Percentiles rank a stretch among this genome's conserved stretches.
These are phyloP conservation scores for Pezicula rhizophila DNA, from an alignment of 2,329 filamentous ascomycete genomes.

Conservation along the genomic window DNA sequence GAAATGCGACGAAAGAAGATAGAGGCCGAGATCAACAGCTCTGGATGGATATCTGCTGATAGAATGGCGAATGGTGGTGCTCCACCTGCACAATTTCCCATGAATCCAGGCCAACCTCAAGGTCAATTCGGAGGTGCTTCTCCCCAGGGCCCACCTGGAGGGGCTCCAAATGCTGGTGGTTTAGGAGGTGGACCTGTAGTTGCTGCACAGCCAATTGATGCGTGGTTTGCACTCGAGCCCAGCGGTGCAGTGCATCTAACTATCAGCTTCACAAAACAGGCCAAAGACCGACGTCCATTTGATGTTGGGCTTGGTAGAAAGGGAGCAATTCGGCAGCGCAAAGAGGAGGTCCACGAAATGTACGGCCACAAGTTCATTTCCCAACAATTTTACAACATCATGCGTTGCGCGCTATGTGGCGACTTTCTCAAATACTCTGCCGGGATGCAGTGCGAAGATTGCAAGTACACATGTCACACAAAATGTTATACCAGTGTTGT, in stretches of 20 bases:
- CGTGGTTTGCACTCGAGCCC: constrained; percentile 96
- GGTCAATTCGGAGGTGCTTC: constrained; percentile 33
- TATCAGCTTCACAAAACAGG: constrained; percentile 87
- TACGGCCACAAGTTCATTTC: constrained; percentile 99
- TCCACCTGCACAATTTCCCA: constrained; percentile 49
- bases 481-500: constrained; percentile 97
- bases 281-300: constrained; percentile 73
- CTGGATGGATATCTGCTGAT: constrained; percentile 95
- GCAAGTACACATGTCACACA: constrained; percentile 98
- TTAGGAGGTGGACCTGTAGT: constrained; percentile 26
- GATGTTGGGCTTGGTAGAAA: constrained; percentile 90
- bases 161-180: constrained; percentile 19
- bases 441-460: constrained; percentile 98
- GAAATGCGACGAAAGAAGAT: constrained; percentile 97
- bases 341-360: constrained; percentile 97
- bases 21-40: constrained; percentile 88
- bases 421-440: constrained; percentile 98
- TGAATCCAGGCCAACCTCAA: constrained; percentile 42
- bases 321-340: constrained; percentile 92
- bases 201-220: constrained; percentile 62
- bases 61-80: constrained; percentile 67
- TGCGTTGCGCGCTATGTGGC: constrained; percentile 96
- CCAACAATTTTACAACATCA: constrained; percentile 99
- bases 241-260: constrained; percentile 87
- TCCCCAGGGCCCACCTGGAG: constrained; percentile 32